Percentiles rank a stretch among this genome's conserved stretches.
Conservation (phyloP, 2,329 filamentous ascomycete genomes). For the Calonectria fujianensis region DNA sequence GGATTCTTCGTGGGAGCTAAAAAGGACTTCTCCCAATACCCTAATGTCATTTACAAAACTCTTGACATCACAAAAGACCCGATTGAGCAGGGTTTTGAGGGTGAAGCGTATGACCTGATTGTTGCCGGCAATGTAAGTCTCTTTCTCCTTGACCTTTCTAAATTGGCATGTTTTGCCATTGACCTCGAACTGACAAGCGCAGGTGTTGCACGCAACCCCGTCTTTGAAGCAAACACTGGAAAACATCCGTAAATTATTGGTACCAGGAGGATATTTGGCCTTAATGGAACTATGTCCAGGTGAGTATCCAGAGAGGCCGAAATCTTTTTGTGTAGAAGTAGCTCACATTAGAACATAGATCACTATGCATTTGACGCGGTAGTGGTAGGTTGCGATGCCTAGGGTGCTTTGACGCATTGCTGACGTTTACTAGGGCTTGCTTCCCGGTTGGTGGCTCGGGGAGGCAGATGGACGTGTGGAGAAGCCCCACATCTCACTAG, state of each 20-base stretch:
- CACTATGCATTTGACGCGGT: not conserved
- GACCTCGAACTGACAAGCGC: not conserved
- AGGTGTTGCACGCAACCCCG: conserved; percentile 13
- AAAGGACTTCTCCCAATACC: not conserved
- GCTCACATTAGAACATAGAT: not conserved
- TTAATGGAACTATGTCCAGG: not conserved
- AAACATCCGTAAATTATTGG: conserved; percentile 1
- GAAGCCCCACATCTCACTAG: not conserved
- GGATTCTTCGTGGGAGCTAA: conserved; percentile 8
- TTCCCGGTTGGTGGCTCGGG: conserved; percentile 5
- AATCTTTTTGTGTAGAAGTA: not conserved
- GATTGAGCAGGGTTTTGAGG: conserved; percentile 8
- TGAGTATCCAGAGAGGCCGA: not conserved
- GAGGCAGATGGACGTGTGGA: not conserved
- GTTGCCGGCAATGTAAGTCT: not conserved
- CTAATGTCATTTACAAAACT: not conserved
- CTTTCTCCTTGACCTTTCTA: not conserved
- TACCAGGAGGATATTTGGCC: conserved; percentile 1
- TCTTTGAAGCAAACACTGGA: not conserved
- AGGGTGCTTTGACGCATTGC: not conserved
- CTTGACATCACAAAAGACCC: conserved; percentile 9
- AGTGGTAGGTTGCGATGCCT: not conserved
- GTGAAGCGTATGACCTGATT: not conserved
- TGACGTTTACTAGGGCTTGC: not conserved
- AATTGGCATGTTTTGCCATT: not conserved